Base-by-base conservation (phyloP, 164 flowering plant species). In the Hamamelis virginiana region DNA sequence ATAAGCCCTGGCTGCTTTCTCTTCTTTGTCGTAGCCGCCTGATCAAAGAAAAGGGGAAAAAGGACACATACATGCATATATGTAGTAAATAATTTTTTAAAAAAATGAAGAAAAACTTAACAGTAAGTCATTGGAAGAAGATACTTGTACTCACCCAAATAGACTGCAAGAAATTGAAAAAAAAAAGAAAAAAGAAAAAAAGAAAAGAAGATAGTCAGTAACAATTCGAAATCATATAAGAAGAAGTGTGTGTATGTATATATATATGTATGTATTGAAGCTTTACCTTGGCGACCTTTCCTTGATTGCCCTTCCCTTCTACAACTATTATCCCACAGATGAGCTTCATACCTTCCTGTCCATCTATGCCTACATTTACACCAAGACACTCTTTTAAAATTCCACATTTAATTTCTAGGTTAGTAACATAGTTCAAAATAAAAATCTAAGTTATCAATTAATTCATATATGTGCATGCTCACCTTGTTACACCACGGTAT, bases 11-110 rank as follows among this genome's bases (percentile, higher is more conserved):
- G 97, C 98, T 56, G 98, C 98, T 76, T 90, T 90, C 38, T 94
- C 98, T 77, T 94, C 98, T 65, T 89, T 89, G 78, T 94, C 98
- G 84, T 94, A 92, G 19, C 97, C 97, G 59, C 98, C 98, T 90
- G 71, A 25, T 27, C 64, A 72, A 28, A 47, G 61, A 59, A 48
- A 58, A 16, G 5, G 1, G 18, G 10, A 26, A 38, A 58, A 25
- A 27, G 25, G n/a, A n/a, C n/a, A 27, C 4, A 33, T 33, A 33
- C 41, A 2, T n/a, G n/a, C n/a, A n/a, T n/a, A n/a, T 6, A 33
- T 33, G 41, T 33, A 33, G 41, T 33, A 33, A n/a, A n/a, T 13
- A 25, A 19, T 18, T 25, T 33, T 16, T 55, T 11, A 52, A 64
- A 1, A 10, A 1, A 21, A 22, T 18, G 15, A 58, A 28, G 1